Conservation (phyloP, 208 protist genomes). For the Trypanosoma mega region DNA sequence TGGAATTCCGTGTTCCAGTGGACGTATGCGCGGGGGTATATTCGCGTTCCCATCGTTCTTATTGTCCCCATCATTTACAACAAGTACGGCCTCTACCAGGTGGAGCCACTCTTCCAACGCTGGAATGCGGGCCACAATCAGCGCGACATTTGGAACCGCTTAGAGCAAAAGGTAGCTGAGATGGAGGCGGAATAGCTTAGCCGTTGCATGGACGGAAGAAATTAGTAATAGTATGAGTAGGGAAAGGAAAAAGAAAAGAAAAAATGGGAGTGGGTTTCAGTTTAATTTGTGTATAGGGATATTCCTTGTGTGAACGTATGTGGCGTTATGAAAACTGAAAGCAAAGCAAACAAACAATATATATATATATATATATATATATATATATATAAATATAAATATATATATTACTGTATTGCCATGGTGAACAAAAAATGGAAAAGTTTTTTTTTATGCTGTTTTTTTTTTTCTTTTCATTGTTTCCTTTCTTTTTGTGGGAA, state of each 20-base stretch:
- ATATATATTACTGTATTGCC: no score
- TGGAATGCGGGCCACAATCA: slow-evolving; percentile 89
- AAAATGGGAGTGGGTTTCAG: no score
- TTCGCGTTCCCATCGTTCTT: slow-evolving; percentile 79
- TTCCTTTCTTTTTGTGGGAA: slow-evolving; percentile 8
- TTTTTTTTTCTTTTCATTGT: neutral
- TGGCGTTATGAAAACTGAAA: no score
- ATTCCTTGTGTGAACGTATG: no score
- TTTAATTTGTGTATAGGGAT: no score
- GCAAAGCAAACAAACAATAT: slow-evolving; percentile 21
- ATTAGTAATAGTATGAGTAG: slow-evolving; percentile 7
- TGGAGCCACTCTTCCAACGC: slow-evolving; percentile 63
- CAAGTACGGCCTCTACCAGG: slow-evolving; percentile 74
- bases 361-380: slow-evolving; percentile 16
- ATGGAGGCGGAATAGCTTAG: slow-evolving; percentile 37
- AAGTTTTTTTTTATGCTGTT: slow-evolving; percentile 8
- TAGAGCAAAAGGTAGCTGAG: slow-evolving; percentile 74
- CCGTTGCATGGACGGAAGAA: no score
- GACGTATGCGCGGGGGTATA: slow-evolving; percentile 82
- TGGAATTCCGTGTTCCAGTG: slow-evolving; percentile 83
- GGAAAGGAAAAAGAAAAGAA: no score
- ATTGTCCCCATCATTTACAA: slow-evolving; percentile 79
- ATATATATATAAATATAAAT: slow-evolving; percentile 10
- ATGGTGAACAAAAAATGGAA: neutral
- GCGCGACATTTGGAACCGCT: slow-evolving; percentile 78